Base-by-base conservation (phyloP, 176 grass and related monocot genomes). In the Miscanthus lutarioriparius region DNA sequence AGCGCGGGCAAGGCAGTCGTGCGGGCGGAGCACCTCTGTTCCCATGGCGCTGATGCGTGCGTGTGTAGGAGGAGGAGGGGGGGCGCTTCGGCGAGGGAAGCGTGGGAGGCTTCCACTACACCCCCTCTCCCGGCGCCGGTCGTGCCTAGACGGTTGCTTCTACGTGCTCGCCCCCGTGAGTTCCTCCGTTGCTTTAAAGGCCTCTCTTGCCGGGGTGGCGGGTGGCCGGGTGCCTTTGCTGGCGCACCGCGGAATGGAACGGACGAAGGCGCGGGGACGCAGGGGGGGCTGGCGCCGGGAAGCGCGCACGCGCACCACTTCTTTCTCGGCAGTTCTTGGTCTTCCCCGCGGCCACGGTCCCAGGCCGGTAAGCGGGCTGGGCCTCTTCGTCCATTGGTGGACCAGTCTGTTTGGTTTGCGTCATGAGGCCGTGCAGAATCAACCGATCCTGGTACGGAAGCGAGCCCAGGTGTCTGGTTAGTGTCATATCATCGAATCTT, bases 101-200 rank as follows among this genome's bases (percentile, higher is more conserved):
- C 83, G 88, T 23, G 54, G 72, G 72, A n/a, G 68, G 79, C 88
- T 82, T 86, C 88, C 84, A 45, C 72, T 86, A 83, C 84, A 82
- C 72, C 83, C 83, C 67, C 84, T 86, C 88, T 78, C 74, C 77
- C 74, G 56, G 73, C 74, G 72, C 70, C 49, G 70, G 41, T 73
- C 70, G 70, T 48, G 70, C 70, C 79, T 54, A 65, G 56, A 82
- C 51, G 37, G 32, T 76, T 36, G 23, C 65, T 79, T 65, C 74
- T 72, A 20, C 67, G 30, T 72, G 79, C 32, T 81, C 67, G 19
- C 12, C 32, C 14, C 38, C 45, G 64, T 9, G 22, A 15, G 40
- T 17, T 48, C 39, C 23, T n/a, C 78, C 77, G 5, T 25, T 10
- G 49, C 49, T 82, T 82, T 86, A 77, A 82, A 86, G 35, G 22